Base-by-base conservation (phyloP, 495 filamentous ascomycete species). In the Bathelium albidoporum region DNA sequence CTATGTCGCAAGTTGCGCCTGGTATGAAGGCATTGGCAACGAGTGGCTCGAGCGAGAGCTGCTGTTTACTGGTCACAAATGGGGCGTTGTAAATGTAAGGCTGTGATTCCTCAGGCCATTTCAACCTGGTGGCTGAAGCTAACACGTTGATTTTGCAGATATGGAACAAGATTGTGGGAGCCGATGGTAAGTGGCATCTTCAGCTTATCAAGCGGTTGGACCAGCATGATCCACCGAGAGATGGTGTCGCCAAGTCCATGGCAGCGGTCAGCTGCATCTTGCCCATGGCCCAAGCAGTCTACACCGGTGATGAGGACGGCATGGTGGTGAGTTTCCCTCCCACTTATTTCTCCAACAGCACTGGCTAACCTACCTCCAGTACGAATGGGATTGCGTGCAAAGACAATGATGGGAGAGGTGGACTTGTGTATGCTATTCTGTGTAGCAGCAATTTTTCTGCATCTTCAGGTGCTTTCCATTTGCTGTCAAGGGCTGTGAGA, bases 271-370 rank as follows among this genome's bases (percentile, higher is more conserved):
- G 89, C 28, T 91, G 87, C 66, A 89, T 98, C 60, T 78, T 90
- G 58, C 90, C 94, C 14, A 87, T 91, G 79, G 82, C 88, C 66
- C 83, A 86, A 65, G 81, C 87, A 61, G 88, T 97, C 14, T 97
- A 97, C 75, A 96, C 93, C 0, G 93, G 94, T 9, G 92, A 97
- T 77, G 93, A 96, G 63, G 85, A 87, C 45, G 92, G 92, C 49
- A 77, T 87, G 77, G 92, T 96, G 71, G 84, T 87, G 65, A 76
- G 84, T 80, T 62, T 53, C 59, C 29, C 18, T 20, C 58, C n/a
- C 31, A 12, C 14, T 26, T n/a, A 62, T 28, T 11, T 18, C n/a
- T 22, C 1, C 16, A n/a, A 41, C 22, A 52, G 26, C 36, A 52
- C 53, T 44, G 20, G 45, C 69, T 76, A 43, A 74, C 67, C 68